A percentile compares a stretch with the other conserved stretches of the same genome.
Conservation (phyloP, 1,284 basidiomycete species). For the Neonothopanus nambi region DNA sequence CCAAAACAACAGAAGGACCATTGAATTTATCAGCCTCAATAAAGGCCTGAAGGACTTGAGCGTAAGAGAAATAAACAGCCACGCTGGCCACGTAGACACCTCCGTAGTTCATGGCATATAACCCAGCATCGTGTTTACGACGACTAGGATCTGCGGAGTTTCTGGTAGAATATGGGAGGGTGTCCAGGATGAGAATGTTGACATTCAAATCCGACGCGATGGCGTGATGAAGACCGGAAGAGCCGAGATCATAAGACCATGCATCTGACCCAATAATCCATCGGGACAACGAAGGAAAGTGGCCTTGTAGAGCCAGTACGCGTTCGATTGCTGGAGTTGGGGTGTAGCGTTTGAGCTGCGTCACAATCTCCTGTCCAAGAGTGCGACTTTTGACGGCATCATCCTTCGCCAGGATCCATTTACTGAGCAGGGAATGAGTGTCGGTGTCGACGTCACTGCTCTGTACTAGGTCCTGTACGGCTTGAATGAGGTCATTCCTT, state of each 20-base stretch:
- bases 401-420: slow-evolving; percentile 60
- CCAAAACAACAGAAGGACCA: slow-evolving; percentile 92
- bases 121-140: slow-evolving; percentile 89
- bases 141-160: slow-evolving; percentile 69
- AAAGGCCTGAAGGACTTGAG: slow-evolving; percentile 91
- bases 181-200: slow-evolving; percentile 92
- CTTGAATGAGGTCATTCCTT: slow-evolving; percentile 52
- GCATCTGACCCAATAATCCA: slow-evolving; percentile 93
- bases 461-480: slow-evolving; percentile 51
- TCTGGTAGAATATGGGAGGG: slow-evolving; percentile 81
- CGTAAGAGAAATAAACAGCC: slow-evolving; percentile 94
- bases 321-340: slow-evolving; percentile 46
- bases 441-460: slow-evolving; percentile 40
- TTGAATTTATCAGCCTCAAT: slow-evolving; percentile 90
- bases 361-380: slow-evolving; percentile 62
- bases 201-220: slow-evolving; percentile 80
- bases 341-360: slow-evolving; percentile 49
- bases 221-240: slow-evolving; percentile 83
- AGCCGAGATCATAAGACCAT: slow-evolving; percentile 86
- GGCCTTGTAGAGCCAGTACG: slow-evolving; percentile 49
- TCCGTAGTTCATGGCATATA: slow-evolving; percentile 99
- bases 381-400: slow-evolving; percentile 56
- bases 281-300: slow-evolving; percentile 59
- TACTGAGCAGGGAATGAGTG: slow-evolving; percentile 58
- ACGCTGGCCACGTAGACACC: slow-evolving; percentile 95